Conservation (phyloP, 345 rosid genomes). For the Boechera retrofracta region DNA sequence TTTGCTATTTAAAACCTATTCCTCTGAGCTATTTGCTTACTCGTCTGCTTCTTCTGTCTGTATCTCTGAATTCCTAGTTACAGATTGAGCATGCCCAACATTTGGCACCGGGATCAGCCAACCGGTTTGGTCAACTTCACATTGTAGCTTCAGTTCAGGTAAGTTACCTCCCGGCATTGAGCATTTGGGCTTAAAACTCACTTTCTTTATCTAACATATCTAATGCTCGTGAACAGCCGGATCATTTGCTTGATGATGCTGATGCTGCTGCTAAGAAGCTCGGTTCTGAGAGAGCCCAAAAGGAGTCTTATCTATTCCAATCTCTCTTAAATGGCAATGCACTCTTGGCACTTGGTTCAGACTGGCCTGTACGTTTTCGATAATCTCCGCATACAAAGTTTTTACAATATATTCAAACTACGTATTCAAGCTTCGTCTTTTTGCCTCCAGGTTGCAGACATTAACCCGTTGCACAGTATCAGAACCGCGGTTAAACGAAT, state of each 20-base stretch:
- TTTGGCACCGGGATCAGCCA: slow-evolving; percentile 66
- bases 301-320: slow-evolving; percentile 64
- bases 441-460: slow-evolving; percentile 63
- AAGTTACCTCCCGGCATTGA: slow-evolving; percentile 27
- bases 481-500: slow-evolving; percentile 74
- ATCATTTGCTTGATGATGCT: slow-evolving; percentile 89
- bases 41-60: neutral
- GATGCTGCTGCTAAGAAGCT: slow-evolving; percentile 71
- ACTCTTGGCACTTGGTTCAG: slow-evolving; percentile 82
- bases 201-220: slow-evolving; percentile 23
- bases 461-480: slow-evolving; percentile 71
- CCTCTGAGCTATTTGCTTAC: slow-evolving; percentile 14
- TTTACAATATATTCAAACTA: neutral
- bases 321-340: slow-evolving; percentile 70
- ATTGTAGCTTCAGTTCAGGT: slow-evolving; percentile 91
- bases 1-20: slow-evolving; percentile 25
- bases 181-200: neutral
- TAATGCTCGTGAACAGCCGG: slow-evolving; percentile 64
- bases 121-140: slow-evolving; percentile 69
- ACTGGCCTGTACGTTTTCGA: slow-evolving; percentile 85
- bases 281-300: slow-evolving; percentile 72
- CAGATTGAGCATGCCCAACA: slow-evolving; percentile 97
- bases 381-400: neutral
- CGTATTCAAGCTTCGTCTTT: slow-evolving; percentile 4
- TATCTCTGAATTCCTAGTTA: slow-evolving; percentile 29